phyloP scores from a whole-genome alignment of 345 rosid genomes.

The Eucalyptus tenuipes region DNA sequence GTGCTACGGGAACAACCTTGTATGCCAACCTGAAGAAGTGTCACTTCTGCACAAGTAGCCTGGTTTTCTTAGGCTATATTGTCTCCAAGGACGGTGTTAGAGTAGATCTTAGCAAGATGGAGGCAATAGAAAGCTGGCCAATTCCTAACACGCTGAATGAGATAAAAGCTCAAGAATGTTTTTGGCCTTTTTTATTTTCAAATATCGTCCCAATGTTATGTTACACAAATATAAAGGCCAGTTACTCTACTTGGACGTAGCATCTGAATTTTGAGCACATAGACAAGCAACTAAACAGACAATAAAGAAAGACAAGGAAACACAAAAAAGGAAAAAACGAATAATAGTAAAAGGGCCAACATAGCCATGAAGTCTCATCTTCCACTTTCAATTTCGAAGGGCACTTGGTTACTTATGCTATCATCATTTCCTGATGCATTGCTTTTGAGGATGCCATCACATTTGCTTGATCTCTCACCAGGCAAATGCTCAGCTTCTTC shows the following conservation, averaged over 20 bases:
- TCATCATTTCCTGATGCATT: background rate
- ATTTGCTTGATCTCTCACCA: background rate
- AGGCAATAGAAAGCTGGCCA: too few species aligned
- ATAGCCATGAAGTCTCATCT: background rate
- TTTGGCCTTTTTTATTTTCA: background rate
- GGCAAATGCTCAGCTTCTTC: slow-evolving; percentile 8
- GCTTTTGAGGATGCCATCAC: background rate
- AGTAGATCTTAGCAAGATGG: too few species aligned
- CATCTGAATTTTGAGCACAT: background rate
- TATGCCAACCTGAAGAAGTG: too few species aligned
- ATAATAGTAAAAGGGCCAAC: background rate
- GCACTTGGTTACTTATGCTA: background rate
- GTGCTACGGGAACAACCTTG: too few species aligned
- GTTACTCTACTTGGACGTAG: background rate
- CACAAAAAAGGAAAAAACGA: background rate
- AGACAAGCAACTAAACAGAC: background rate
- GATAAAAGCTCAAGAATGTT: background rate
- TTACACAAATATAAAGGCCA: background rate
- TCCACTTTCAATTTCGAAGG: background rate
- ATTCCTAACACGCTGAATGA: too few species aligned
- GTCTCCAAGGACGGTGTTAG: too few species aligned
- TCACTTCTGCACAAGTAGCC: too few species aligned
- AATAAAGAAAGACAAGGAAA: background rate
- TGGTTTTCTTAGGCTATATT: too few species aligned
- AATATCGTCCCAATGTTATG: background rate